Evolutionary conservation across 352 stramenopile species (phyloP).

Genomic region (Phytophthora pini): DNA sequence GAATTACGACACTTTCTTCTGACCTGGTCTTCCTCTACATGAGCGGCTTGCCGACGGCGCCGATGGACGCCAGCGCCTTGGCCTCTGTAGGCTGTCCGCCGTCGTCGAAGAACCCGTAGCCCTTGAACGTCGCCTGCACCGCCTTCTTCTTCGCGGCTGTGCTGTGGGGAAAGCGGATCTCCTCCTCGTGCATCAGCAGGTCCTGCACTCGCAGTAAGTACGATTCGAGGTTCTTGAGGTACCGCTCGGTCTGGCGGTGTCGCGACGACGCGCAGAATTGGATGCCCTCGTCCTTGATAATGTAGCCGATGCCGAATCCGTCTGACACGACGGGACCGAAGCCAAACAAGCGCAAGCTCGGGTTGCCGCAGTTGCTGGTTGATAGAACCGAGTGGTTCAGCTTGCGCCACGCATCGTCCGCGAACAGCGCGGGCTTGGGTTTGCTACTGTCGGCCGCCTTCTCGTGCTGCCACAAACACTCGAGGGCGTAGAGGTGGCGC

Average conservation of each 20-base stretch:
- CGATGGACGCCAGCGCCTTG: constrained; percentile 39
- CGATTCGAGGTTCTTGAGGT: constrained; percentile 82
- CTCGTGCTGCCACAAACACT: constrained; percentile 86
- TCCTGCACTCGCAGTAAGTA: constrained; percentile 85
- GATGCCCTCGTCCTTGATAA: constrained; percentile 96
- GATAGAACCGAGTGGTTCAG: constrained; percentile 96
- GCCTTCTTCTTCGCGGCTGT: constrained; percentile 54
- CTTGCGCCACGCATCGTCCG: constrained; percentile 87
- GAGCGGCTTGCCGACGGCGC: constrained; percentile 43
- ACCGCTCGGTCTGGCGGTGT: constrained; percentile 85
- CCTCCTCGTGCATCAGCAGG: constrained; percentile 79
- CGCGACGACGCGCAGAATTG: constrained; percentile 88
- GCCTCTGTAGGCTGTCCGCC: constrained; percentile 42
- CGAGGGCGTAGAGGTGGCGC: constrained; percentile 94
- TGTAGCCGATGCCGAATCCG: constrained; percentile 97
- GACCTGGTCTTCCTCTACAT: constrained; percentile 16
- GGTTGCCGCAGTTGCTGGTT: constrained; percentile 97
- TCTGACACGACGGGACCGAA: constrained; percentile 94
- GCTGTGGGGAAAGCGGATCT: constrained; percentile 77
- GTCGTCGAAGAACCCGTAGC: constrained; percentile 86
- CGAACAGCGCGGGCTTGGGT: constrained; percentile 83
- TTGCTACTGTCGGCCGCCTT: constrained; percentile 42
- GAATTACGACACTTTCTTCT: constrained; percentile 15
- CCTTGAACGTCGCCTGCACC: constrained; percentile 64
- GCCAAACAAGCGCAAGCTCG: constrained; percentile 93